Percentiles rank a stretch among this genome's conserved stretches.
Conservation (phyloP, 2,329 filamentous ascomycete species). For the Cladophialophora chaetospira region DNA sequence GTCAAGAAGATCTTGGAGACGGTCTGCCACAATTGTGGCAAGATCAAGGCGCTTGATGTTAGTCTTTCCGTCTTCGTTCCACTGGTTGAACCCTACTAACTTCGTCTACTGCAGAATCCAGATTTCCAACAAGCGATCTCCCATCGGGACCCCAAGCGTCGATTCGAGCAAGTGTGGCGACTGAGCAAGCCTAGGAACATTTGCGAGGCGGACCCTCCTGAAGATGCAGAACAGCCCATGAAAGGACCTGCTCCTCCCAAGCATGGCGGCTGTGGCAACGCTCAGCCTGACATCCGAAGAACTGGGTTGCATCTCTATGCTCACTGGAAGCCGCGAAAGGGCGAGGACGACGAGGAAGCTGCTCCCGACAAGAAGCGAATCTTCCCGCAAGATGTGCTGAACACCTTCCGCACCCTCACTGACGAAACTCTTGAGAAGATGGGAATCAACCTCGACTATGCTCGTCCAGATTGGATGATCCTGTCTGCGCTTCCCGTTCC, state of each 20-base stretch:
- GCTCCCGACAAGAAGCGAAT: slow-evolving; percentile 78
- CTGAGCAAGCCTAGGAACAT: slow-evolving; percentile 84
- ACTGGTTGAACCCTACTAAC: slow-evolving; percentile 41
- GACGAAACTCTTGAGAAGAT: slow-evolving; percentile 81
- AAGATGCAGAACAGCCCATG: slow-evolving; percentile 68
- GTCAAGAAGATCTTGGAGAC: slow-evolving; percentile 99
- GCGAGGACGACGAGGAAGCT: slow-evolving; percentile 69
- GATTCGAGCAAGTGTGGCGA: slow-evolving; percentile 90
- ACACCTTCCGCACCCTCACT: slow-evolving; percentile 82
- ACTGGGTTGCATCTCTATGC: slow-evolving; percentile 80
- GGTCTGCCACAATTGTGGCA: slow-evolving; percentile 98
- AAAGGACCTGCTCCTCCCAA: slow-evolving; percentile 54
- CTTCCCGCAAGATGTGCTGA: slow-evolving; percentile 79
- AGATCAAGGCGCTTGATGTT: slow-evolving; percentile 96
- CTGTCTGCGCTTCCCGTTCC: slow-evolving; percentile 93
- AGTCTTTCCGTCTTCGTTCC: slow-evolving; percentile 62
- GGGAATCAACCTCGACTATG: slow-evolving; percentile 91
- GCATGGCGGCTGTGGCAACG: slow-evolving; percentile 93
- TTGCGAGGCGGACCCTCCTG: slow-evolving; percentile 76
- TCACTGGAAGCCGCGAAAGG: slow-evolving; percentile 71
- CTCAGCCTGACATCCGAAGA: slow-evolving; percentile 83
- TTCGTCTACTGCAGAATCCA: slow-evolving; percentile 29
- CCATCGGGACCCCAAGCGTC: slow-evolving; percentile 87
- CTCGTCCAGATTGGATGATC: slow-evolving; percentile 97
- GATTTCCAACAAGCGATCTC: slow-evolving; percentile 77